Conservation (phyloP, 495 filamentous ascomycete species). For the Podospora pseudopauciseta region DNA sequence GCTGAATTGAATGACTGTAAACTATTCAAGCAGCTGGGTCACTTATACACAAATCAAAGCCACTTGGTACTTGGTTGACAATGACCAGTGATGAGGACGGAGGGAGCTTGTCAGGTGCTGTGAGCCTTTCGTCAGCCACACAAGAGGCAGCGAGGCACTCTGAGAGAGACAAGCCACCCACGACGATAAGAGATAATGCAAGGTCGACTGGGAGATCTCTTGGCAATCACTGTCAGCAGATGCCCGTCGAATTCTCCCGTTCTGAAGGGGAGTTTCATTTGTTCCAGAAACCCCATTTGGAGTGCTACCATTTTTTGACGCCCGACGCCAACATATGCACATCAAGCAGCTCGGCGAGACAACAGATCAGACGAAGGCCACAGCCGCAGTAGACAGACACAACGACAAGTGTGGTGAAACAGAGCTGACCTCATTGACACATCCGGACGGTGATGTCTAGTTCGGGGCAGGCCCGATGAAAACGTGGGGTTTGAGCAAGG, state of each 20-base stretch:
- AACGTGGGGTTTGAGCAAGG: constrained; percentile 1
- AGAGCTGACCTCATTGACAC: background rate
- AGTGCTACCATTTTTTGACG: constrained; percentile 1
- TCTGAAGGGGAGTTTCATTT: background rate
- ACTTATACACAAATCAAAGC: background rate
- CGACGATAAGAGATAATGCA: constrained; percentile 2
- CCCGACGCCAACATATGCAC: background rate
- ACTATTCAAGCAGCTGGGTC: background rate
- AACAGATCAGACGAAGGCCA: background rate
- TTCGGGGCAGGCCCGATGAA: background rate
- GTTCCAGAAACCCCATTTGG: background rate
- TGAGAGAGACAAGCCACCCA: background rate
- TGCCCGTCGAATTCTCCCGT: background rate
- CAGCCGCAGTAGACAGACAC: background rate
- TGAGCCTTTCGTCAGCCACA: background rate
- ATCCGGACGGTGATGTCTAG: background rate
- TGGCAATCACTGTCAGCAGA: background rate
- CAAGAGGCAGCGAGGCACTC: background rate
- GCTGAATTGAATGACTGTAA: too few species aligned
- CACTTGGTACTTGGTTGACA: background rate
- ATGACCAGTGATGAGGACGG: background rate
- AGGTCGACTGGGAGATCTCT: background rate
- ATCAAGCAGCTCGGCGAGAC: background rate
- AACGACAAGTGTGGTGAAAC: background rate
- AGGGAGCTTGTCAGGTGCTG: background rate